Evolutionary conservation across 2,329 filamentous ascomycete genomes (phyloP).

Genomic region (Talaromyces sp.): DNA sequence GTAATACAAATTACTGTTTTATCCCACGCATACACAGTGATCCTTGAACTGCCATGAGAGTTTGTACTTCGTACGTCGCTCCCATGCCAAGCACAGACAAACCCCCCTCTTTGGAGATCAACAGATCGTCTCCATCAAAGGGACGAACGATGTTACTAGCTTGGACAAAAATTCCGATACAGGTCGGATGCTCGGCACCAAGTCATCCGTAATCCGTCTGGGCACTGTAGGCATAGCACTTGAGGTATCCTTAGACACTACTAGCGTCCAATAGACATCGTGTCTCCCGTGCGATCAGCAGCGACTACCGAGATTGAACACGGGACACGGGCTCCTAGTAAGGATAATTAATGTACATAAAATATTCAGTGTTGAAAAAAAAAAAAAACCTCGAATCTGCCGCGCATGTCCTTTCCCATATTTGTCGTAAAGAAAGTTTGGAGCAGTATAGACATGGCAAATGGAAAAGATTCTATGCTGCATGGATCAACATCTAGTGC

Average conservation of each 20-base stretch:
- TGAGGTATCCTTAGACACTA: constrained; percentile 7
- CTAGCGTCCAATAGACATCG: constrained; percentile 9
- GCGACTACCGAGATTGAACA: background rate
- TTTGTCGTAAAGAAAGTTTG: too few relatives aligned
- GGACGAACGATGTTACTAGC: constrained; percentile 12
- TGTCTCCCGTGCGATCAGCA: constrained; percentile 16
- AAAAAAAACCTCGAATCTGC: too few relatives aligned
- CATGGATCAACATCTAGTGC: too few relatives aligned
- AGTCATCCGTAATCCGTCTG: constrained; percentile 13
- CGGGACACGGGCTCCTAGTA: background rate
- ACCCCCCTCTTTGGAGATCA: background rate
- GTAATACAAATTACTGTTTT: background rate
- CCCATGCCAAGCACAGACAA: background rate
- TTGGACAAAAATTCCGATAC: constrained; percentile 4
- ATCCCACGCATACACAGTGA: background rate
- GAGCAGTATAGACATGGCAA: too few relatives aligned
- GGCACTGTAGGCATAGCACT: background rate
- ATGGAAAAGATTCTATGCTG: too few relatives aligned
- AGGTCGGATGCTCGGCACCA: constrained; percentile 22
- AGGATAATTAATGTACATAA: background rate
- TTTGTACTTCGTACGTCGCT: background rate
- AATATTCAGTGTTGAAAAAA: too few relatives aligned
- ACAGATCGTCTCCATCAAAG: constrained; percentile 6
- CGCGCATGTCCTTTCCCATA: too few relatives aligned
- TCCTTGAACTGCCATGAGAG: background rate